Evolutionary conservation across 345 rosid genomes (phyloP).

Genomic region (Cardamine chenopodiifolia): DNA sequence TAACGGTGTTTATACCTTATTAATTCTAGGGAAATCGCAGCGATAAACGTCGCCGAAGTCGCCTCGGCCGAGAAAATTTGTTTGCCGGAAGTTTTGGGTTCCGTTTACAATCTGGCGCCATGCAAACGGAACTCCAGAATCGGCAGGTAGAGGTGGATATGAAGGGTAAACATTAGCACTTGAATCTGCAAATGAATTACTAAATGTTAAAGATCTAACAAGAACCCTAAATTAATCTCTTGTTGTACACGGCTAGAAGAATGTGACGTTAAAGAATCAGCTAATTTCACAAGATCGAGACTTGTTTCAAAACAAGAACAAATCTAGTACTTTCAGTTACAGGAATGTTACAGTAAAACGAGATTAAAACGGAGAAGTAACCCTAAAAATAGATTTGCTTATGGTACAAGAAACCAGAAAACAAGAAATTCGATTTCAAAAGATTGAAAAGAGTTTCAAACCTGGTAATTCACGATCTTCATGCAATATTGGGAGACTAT

Average conservation of each 20-base stretch:
- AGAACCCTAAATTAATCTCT: background rate
- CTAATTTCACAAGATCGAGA: background rate
- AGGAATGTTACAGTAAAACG: background rate
- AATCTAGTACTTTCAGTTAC: background rate
- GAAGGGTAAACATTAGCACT: background rate
- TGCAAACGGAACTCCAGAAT: background rate
- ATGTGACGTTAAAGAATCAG: background rate
- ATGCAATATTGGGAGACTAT: background rate
- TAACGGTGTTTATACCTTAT: background rate
- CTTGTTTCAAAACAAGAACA: background rate
- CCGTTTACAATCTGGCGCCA: background rate
- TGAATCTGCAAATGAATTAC: background rate
- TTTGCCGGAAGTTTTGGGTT: background rate
- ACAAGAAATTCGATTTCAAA: background rate
- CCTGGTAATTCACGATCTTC: constrained; percentile 3
- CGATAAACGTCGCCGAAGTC: constrained; percentile 22
- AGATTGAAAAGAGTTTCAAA: background rate
- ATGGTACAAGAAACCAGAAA: background rate
- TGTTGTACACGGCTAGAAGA: background rate
- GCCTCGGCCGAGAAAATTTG: background rate
- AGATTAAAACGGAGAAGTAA: constrained; percentile 4
- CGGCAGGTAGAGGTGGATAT: background rate
- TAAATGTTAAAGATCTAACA: background rate
- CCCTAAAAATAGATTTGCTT: background rate
- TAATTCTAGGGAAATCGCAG: background rate